Percentiles rank a stretch among this genome's conserved stretches.
Conservation (phyloP, 2,329 filamentous ascomycete species). For the Scedosporium apiospermum region DNA sequence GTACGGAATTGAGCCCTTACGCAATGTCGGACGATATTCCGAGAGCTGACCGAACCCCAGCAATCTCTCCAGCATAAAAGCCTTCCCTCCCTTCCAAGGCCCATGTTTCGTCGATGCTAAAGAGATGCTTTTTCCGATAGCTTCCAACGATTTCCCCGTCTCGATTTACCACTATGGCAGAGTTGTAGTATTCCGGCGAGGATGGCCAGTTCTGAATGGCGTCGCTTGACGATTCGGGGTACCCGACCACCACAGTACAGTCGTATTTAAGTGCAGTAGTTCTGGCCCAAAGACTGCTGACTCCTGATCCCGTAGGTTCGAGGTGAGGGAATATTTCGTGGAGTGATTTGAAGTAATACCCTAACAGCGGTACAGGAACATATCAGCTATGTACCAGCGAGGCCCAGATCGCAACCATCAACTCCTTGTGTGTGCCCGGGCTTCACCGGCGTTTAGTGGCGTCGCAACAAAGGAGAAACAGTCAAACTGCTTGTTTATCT, state of each 20-base stretch:
- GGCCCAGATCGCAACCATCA: background rate
- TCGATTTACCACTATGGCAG: conserved; percentile 32
- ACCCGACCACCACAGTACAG: conserved; percentile 56
- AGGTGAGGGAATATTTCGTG: conserved; percentile 53
- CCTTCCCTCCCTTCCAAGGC: conserved; percentile 42
- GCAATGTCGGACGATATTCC: conserved; percentile 51
- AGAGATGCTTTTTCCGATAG: conserved; percentile 46
- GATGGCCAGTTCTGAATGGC: background rate
- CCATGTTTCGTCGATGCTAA: conserved; percentile 53
- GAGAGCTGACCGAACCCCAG: conserved; percentile 35
- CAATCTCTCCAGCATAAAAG: conserved; percentile 31
- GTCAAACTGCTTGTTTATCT: too few relatives aligned
- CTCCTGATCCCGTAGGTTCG: conserved; percentile 51
- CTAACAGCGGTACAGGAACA: conserved; percentile 19
- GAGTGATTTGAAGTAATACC: conserved; percentile 60
- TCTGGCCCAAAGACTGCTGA: conserved; percentile 56
- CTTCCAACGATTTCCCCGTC: conserved; percentile 42
- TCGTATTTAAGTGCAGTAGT: conserved; percentile 48
- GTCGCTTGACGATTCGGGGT: conserved; percentile 45
- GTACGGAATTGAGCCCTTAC: conserved; percentile 15
- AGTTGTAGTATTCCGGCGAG: conserved; percentile 30
- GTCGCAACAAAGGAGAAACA: too few relatives aligned
- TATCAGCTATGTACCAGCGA: background rate
- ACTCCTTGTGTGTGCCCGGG: background rate
- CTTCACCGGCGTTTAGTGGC: too few relatives aligned